phyloP scores from a whole-genome alignment of 2,329 filamentous ascomycete species.

The Claviceps quebecensis region DNA sequence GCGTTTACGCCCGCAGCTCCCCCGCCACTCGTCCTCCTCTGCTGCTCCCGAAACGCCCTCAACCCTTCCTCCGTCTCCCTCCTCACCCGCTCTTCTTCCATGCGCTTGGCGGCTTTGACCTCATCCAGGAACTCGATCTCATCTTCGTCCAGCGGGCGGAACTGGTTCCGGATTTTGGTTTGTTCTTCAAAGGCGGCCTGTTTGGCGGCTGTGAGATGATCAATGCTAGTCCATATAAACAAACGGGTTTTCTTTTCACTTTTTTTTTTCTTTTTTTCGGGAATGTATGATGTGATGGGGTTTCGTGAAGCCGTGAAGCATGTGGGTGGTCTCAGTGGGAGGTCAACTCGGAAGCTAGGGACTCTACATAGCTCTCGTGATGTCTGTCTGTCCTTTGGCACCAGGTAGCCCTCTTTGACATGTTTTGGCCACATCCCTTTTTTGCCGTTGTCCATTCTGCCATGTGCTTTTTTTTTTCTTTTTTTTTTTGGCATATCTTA shows the following conservation, averaged over 20 bases:
- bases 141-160: constrained; percentile 62
- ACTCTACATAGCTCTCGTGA: too few species aligned
- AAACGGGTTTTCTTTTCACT: background rate
- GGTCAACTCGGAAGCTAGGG: too few species aligned
- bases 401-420: too few species aligned
- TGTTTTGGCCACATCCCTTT: too few species aligned
- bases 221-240: too few species aligned
- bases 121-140: constrained; percentile 63
- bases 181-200: constrained; percentile 72
- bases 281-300: too few species aligned
- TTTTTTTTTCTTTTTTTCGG: background rate
- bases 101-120: constrained; percentile 33
- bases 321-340: too few species aligned
- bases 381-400: too few species aligned
- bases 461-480: too few species aligned
- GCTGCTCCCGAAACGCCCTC: constrained; percentile 38
- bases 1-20: constrained; percentile 16
- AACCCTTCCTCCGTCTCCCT: constrained; percentile 44
- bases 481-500: too few species aligned
- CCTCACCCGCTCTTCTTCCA: constrained; percentile 39
- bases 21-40: constrained; percentile 21
- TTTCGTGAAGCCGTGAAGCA: too few species aligned
- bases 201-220: constrained; percentile 46
- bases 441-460: too few species aligned
- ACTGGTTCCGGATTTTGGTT: constrained; percentile 59